phyloP scores from a whole-genome alignment of 1,284 basidiomycete genomes.

The Ustilago shanxiensis region DNA sequence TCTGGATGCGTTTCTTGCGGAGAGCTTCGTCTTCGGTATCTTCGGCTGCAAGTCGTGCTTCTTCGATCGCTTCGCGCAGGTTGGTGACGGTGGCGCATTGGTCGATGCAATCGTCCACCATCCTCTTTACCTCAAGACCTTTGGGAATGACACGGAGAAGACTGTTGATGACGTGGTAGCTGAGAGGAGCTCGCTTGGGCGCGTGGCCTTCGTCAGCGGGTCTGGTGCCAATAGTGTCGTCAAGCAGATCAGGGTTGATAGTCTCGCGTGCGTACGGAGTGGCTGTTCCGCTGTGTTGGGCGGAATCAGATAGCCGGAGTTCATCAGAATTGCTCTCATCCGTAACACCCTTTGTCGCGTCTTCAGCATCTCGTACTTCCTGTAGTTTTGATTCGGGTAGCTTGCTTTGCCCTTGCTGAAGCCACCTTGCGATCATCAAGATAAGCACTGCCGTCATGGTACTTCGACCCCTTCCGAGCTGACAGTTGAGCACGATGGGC shows the following conservation, averaged over 20 bases:
- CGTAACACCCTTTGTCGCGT: background rate
- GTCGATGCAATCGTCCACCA: constrained; percentile 92
- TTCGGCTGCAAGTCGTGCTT: constrained; percentile 80
- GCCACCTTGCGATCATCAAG: constrained; percentile 87
- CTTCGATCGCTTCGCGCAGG: constrained; percentile 87
- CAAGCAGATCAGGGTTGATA: constrained; percentile 35
- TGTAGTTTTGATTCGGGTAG: constrained; percentile 66
- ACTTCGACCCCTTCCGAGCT: constrained; percentile 93
- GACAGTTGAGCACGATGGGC: constrained; percentile 95
- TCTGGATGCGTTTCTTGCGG: constrained; percentile 75
- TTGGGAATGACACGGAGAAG: constrained; percentile 91
- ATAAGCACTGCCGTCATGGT: constrained; percentile 90
- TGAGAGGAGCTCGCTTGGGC: constrained; percentile 48
- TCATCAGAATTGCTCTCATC: constrained; percentile 12
- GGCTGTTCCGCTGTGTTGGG: constrained; percentile 23
- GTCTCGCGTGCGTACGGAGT: constrained; percentile 36
- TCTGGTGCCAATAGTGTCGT: constrained; percentile 13
- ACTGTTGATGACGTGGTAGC: constrained; percentile 78
- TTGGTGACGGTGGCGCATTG: constrained; percentile 84
- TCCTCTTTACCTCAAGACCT: constrained; percentile 85
- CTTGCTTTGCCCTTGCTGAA: constrained; percentile 69
- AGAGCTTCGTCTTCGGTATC: constrained; percentile 81
- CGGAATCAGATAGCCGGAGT: constrained; percentile 22
- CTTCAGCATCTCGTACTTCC: constrained; percentile 28
- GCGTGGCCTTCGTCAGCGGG: constrained; percentile 5